Base-by-base conservation (phyloP, 192 early-diverging fungal genomes). In the Rhizoclosmatium sp. region DNA sequence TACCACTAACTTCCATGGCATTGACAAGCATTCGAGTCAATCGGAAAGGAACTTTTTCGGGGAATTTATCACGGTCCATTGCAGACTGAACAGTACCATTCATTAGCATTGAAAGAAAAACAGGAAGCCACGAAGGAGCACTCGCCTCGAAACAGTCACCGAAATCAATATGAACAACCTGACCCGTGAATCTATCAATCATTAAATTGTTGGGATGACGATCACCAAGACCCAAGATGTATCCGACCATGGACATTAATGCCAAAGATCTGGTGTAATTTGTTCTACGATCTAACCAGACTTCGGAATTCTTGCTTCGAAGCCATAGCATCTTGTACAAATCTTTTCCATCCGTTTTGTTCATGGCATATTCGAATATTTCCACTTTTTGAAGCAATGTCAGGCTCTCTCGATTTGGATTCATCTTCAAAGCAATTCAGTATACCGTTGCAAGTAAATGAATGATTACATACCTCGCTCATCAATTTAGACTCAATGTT, bases 181-280 rank as follows among this genome's bases (percentile, higher is more conserved):
- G 95, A 65, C 95, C 95, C 21, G 93, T 92, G 21, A 86, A 83
- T 16, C 89, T 71, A 76, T 96, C 91, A 45, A 95, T 71, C 93
- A 97, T 93, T n/a, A 97, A 84, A 81, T 97, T 97, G 56, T 92
- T 92, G 1, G 93, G 94, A 83, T 97, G 95, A 5, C 95, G 83
- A 85, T 97, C 95, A 4, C 95, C 95, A 58, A 97, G 76, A 21
- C 95, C 95, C 45, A 97, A 85, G 5, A 97, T 91, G 82, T 97
- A 97, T 0, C 95, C 95, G 9, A 93, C 95, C 91, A 97, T 96
- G 0, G 95, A 97, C 93, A 95, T 96, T 44, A 95, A 89, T 12
- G 94, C 95, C 70, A 97, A 82, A 12, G 93, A 94, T 58, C 95
- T 78, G 2, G 95, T 95, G 78, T 95, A 97, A 72, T 92, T 96